Base-by-base conservation (phyloP, 306 rosid species). In the Morella rubra region DNA sequence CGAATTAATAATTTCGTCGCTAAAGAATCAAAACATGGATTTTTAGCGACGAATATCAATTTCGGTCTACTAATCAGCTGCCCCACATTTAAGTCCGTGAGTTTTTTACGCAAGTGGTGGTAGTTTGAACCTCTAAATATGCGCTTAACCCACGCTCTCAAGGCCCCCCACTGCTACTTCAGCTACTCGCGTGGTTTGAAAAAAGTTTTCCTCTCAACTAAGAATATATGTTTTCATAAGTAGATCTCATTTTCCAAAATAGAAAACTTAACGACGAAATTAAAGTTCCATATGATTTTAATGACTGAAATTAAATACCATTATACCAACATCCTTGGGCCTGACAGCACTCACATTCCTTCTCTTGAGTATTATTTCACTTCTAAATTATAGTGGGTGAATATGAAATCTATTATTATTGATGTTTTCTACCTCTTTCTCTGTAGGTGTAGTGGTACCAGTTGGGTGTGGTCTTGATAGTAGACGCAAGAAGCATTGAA, bases 161-260 rank as follows among this genome's bases (percentile, higher is more conserved):
- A 2, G 32, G 32, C 32, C 1, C 32, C 32, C 2, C 32, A 27
- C 32, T 1, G 2, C 2, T 27, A 27, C 32, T 24, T 24, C 27
- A 24, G 27, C 27, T 24, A 24, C 27, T 24, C 27, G 27, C 32
- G 32, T 27, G 32, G 32, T 27, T 27, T 1, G 32, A 27, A 27
- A 32, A 32, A 32, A 32, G 11, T 2, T 62, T 72, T 24, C 19
- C 68, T 18, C 44, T 65, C 60, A 64, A 44, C 22, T 65, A 73
- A 69, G 66, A 69, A 32, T 32, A 32, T 32, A 2, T 32, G 58
- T 13, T 45, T 51, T 5, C 5, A 19, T 27, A 44, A 32, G 16
- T 15, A 44, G 27, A 27, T 81, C 80, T 81, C 80, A 6, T 71
- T 53, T 69, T 81, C 62, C 51, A 22, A 44, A 81, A 56, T 52